Evolutionary conservation across 2,329 filamentous ascomycete genomes (phyloP).

Genomic region (Ampelomyces quisqualis): DNA sequence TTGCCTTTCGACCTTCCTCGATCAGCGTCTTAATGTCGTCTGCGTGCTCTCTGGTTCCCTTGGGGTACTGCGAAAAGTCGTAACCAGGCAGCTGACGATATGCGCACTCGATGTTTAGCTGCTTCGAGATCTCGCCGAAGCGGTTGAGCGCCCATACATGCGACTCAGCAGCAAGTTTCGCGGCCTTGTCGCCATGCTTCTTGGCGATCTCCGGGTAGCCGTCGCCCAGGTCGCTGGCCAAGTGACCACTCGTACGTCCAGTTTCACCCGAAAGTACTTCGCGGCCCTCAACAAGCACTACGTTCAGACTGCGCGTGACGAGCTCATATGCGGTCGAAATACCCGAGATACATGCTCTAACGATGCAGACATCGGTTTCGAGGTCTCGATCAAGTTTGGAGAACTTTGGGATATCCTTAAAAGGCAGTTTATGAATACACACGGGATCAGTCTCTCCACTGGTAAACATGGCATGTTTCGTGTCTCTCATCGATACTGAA

Average conservation of each 20-base stretch:
- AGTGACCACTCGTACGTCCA: slow-evolving; percentile 56
- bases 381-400: slow-evolving; percentile 47
- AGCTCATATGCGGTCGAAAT: slow-evolving; percentile 57
- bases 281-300: slow-evolving; percentile 57
- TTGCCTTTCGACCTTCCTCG: slow-evolving; percentile 50
- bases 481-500: slow-evolving; percentile 16
- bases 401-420: slow-evolving; percentile 49
- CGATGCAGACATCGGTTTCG: slow-evolving; percentile 52
- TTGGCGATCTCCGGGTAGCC: slow-evolving; percentile 54
- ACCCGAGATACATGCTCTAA: slow-evolving; percentile 57
- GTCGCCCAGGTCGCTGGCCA: slow-evolving; percentile 58
- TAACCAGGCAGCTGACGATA: slow-evolving; percentile 55
- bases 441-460: slow-evolving; percentile 56
- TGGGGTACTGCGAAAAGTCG: slow-evolving; percentile 53
- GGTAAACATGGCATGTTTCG: slow-evolving; percentile 47
- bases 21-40: slow-evolving; percentile 51
- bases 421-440: slow-evolving; percentile 55
- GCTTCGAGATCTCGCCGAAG: slow-evolving; percentile 52
- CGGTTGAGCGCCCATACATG: slow-evolving; percentile 57
- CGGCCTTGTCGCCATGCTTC: slow-evolving; percentile 55
- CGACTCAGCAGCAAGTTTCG: slow-evolving; percentile 54
- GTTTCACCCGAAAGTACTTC: slow-evolving; percentile 58
- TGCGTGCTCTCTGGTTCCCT: slow-evolving; percentile 47
- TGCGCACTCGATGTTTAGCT: slow-evolving; percentile 58
- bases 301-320: slow-evolving; percentile 52